Conservation (phyloP, 2,329 filamentous ascomycete species). For the Fusarium sp. region DNA sequence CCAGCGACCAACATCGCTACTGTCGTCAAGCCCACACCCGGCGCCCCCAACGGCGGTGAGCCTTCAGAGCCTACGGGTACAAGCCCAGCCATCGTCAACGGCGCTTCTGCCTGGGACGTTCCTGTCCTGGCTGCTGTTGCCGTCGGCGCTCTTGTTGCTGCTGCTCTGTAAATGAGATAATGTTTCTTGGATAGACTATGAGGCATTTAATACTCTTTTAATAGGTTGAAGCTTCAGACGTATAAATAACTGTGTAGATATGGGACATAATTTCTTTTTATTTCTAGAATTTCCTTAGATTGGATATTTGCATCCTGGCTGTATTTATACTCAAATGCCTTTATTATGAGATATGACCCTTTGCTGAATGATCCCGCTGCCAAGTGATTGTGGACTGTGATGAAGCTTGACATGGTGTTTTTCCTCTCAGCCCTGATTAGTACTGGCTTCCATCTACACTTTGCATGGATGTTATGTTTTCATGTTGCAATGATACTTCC, state of each 20-base stretch:
- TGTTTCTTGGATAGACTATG: not conserved
- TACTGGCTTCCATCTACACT: no score
- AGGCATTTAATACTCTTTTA: conserved; percentile 30
- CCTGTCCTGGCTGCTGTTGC: conserved; percentile 23
- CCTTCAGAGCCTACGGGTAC: conserved; percentile 21
- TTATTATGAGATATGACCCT: conserved; percentile 14
- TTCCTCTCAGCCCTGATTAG: no score
- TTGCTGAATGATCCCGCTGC: not conserved
- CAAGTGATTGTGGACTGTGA: not conserved
- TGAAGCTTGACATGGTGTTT: no score
- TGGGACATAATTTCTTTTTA: conserved; percentile 11
- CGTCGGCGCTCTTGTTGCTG: conserved; percentile 24
- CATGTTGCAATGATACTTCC: no score
- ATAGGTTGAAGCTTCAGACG: conserved; percentile 7
- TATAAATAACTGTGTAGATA: conserved; percentile 28
- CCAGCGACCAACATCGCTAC: conserved; percentile 33
- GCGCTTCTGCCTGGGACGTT: conserved; percentile 24
- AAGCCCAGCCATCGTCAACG: conserved; percentile 21
- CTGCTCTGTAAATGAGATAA: conserved; percentile 16
- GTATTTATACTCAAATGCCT: conserved; percentile 13
- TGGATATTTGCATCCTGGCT: conserved; percentile 6
- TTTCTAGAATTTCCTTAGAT: conserved; percentile 9
- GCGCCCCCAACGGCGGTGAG: conserved; percentile 3
- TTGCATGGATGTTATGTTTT: no score
- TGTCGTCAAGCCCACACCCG: conserved; percentile 23